phyloP scores from a whole-genome alignment of 2,329 filamentous ascomycete genomes.

The Didymella segeticola region DNA sequence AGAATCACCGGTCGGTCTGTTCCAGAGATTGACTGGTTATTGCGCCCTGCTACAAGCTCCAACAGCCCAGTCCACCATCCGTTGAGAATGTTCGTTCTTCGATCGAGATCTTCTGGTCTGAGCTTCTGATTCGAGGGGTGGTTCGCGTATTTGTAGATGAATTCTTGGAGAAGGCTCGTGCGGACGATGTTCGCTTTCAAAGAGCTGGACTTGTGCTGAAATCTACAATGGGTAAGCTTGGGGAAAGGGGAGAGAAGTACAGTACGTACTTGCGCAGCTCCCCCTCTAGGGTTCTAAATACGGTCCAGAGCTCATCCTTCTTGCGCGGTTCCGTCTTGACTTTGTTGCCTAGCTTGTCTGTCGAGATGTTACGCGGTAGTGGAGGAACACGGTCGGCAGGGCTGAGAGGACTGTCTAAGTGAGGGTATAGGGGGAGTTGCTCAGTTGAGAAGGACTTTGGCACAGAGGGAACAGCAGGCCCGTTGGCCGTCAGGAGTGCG shows the following conservation, averaged over 20 bases:
- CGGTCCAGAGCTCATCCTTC: constrained; percentile 73
- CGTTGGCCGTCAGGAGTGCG: constrained; percentile 38
- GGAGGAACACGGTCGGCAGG: constrained; percentile 49
- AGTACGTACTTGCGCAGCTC: constrained; percentile 68
- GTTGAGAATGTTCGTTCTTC: constrained; percentile 78
- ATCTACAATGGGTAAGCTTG: constrained; percentile 53
- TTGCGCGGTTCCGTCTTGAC: constrained; percentile 56
- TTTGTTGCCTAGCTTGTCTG: constrained; percentile 49
- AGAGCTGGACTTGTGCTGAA: constrained; percentile 74
- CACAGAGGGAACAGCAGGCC: constrained; percentile 49
- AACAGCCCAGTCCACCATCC: constrained; percentile 89
- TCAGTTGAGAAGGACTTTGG: constrained; percentile 60
- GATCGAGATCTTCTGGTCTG: constrained; percentile 81
- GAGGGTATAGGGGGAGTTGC: constrained; percentile 47
- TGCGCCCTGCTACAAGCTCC: constrained; percentile 78
- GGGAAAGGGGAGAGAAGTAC: not conserved
- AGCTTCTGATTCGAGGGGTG: constrained; percentile 72
- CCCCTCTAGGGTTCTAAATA: constrained; percentile 71
- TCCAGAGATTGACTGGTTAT: constrained; percentile 78
- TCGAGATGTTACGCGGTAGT: constrained; percentile 50
- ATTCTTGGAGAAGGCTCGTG: constrained; percentile 71
- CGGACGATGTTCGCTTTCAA: constrained; percentile 80
- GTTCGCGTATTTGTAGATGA: constrained; percentile 72
- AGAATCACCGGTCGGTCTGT: constrained; percentile 83
- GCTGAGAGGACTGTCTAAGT: constrained; percentile 42